phyloP scores from a whole-genome alignment of 2,329 filamentous ascomycete genomes.

The Magnaporthiopsis incrustans region DNA sequence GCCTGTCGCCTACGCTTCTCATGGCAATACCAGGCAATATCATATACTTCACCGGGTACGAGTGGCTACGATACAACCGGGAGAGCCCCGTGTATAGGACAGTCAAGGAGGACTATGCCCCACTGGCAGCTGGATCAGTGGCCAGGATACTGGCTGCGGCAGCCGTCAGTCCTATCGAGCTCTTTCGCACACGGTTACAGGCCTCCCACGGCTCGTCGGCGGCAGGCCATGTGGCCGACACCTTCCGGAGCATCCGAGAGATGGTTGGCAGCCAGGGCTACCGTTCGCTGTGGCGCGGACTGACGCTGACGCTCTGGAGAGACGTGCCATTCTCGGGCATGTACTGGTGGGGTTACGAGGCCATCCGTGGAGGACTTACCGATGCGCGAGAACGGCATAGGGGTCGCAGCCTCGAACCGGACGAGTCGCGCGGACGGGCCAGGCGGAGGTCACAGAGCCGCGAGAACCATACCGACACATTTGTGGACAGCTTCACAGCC shows the following conservation, averaged over 20 bases:
- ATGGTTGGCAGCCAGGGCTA: slow-evolving; percentile 77
- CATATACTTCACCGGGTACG: slow-evolving; percentile 97
- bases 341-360: slow-evolving; percentile 98
- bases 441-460: slow-evolving; percentile 51
- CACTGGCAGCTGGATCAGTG: slow-evolving; percentile 69
- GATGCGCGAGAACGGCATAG: slow-evolving; percentile 53
- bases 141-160: slow-evolving; percentile 76
- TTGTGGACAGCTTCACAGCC: slow-evolving; percentile 82
- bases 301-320: slow-evolving; percentile 88
- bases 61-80: slow-evolving; percentile 74
- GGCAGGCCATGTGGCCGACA: slow-evolving; percentile 69
- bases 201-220: slow-evolving; percentile 53
- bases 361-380: slow-evolving; percentile 62
- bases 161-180: slow-evolving; percentile 82
- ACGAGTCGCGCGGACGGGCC: slow-evolving; percentile 30
- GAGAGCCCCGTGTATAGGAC: slow-evolving; percentile 61
- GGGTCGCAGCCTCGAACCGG: slow-evolving; percentile 30
- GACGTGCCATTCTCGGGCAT: slow-evolving; percentile 95
- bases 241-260: slow-evolving; percentile 63
- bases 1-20: slow-evolving; percentile 83
- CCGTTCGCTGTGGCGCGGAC: slow-evolving; percentile 77
- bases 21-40: slow-evolving; percentile 96
- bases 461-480: slow-evolving; percentile 68
- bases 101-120: slow-evolving; percentile 63
- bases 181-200: slow-evolving; percentile 89